Evolutionary conservation across 176 grass and related monocot genomes (phyloP).

Genomic region (Secale cereale): DNA sequence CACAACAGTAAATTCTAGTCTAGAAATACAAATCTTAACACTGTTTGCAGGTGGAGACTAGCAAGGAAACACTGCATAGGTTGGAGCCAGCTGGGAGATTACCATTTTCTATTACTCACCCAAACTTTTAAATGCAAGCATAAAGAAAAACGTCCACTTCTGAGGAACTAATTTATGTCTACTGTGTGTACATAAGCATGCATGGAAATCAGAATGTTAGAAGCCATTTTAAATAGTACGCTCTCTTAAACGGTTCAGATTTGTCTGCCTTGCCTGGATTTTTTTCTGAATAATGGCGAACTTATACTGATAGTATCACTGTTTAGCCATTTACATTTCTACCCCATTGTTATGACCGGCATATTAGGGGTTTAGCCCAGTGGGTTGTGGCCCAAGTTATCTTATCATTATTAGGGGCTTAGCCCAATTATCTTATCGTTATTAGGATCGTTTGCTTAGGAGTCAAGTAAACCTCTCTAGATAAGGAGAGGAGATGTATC

Average conservation of each 20-base stretch:
- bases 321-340: background rate
- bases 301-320: background rate
- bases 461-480: too few relatives aligned
- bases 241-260: background rate
- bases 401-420: too few relatives aligned
- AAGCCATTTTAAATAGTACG: background rate
- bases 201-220: background rate
- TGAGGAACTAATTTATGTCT: background rate
- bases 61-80: background rate
- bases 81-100: background rate
- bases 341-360: too few relatives aligned
- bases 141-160: background rate
- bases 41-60: background rate
- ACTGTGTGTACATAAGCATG: background rate
- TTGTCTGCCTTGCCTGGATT: background rate
- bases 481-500: too few relatives aligned
- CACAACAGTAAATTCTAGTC: background rate
- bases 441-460: too few relatives aligned
- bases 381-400: too few relatives aligned
- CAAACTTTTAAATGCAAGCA: background rate
- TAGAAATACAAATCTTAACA: background rate
- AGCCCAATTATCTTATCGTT: too few relatives aligned
- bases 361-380: too few relatives aligned
- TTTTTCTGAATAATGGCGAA: background rate
- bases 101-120: background rate